These are phyloP conservation scores for Phytophthora pini DNA, from an alignment of 352 stramenopile genomes.

Conservation along the genomic window DNA sequence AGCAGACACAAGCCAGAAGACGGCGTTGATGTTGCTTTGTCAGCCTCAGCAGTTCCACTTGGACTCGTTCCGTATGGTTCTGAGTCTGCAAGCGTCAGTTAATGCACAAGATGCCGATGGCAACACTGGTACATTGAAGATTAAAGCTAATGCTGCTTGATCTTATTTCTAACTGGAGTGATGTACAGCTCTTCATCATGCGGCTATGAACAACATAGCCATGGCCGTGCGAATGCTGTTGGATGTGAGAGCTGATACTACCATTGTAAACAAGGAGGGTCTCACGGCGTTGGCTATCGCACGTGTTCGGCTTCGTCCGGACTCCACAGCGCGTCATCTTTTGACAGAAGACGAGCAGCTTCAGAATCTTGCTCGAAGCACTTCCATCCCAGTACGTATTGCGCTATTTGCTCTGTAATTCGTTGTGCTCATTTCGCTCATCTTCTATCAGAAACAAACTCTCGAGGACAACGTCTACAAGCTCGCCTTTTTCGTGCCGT, in stretches of 20 bases:
- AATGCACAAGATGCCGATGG: slow-evolving; percentile 64
- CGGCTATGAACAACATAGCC: slow-evolving; percentile 62
- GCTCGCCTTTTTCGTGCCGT: slow-evolving; percentile 77
- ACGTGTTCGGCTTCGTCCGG: slow-evolving; percentile 34
- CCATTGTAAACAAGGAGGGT: slow-evolving; percentile 47
- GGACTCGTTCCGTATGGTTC: slow-evolving; percentile 83
- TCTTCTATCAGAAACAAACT: slow-evolving; percentile 52
- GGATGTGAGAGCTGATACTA: slow-evolving; percentile 58
- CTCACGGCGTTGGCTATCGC: slow-evolving; percentile 65
- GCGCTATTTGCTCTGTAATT: not conserved
- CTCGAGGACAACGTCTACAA: slow-evolving; percentile 77
- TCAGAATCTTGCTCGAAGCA: slow-evolving; percentile 47
- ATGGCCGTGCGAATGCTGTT: slow-evolving; percentile 76
- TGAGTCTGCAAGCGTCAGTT: slow-evolving; percentile 66
- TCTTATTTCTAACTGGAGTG: not conserved
- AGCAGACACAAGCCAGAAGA: slow-evolving; percentile 44
- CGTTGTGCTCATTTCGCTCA: not conserved
- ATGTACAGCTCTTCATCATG: slow-evolving; percentile 64
- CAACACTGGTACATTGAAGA: slow-evolving; percentile 60
- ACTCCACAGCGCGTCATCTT: slow-evolving; percentile 52
- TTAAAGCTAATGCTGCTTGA: not conserved
- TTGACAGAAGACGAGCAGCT: slow-evolving; percentile 66
- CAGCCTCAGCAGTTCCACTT: slow-evolving; percentile 78
- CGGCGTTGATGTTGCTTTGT: slow-evolving; percentile 77
- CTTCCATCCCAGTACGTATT: slow-evolving; percentile 43